Base-by-base conservation (phyloP, 345 rosid genomes). In the Populus euphratica region DNA sequence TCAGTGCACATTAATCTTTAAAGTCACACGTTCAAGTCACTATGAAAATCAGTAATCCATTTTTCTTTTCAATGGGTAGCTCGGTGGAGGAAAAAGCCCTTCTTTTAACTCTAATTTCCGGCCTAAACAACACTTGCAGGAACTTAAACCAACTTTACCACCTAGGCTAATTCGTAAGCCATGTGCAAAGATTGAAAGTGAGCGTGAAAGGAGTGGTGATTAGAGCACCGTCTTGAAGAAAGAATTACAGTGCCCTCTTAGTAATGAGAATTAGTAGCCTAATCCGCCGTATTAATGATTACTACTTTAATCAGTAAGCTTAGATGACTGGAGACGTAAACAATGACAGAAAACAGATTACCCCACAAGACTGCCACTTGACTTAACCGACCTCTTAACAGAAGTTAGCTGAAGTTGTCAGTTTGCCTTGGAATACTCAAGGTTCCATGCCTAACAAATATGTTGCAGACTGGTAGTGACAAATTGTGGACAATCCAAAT, bases 311-410 rank as follows among this genome's bases (percentile, higher is more conserved):
- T 54, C 23, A 54, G 25, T 54, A 20, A 7, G 61, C 61, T 68
- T 68, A 35, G 44, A 11, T 20, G 47, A 68, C 47, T 23, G 67
- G 70, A 59, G 31, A 33, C 27, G 43, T 1, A 4, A 38, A 21
- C 16, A 23, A 50, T 80, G 75, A 66, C 23, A 49, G 10, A 67
- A 59, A 36, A 68, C n/a, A 35, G 7, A 65, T 25, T 20, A 38
- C 75, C 78, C 83, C 83, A 76, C 80, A 47, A 41, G 61, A 35
- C 17, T 35, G 21, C 75, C 79, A 70, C 76, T 52, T 52, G 76
- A 33, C 64, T 52, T 39, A 33, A 71, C 50, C 29, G 41, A 27
- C 61, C 35, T 68, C 4, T 67, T 38, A 68, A 73, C 79, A 49
- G 29, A 47, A 81, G 54, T 59, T 9, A 59, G 20, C 78, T 73